Percentiles rank a stretch among this genome's conserved stretches.
These are phyloP conservation scores for Camellia sinensis DNA, from an alignment of 148 eudicot species.

Conservation along the genomic window DNA sequence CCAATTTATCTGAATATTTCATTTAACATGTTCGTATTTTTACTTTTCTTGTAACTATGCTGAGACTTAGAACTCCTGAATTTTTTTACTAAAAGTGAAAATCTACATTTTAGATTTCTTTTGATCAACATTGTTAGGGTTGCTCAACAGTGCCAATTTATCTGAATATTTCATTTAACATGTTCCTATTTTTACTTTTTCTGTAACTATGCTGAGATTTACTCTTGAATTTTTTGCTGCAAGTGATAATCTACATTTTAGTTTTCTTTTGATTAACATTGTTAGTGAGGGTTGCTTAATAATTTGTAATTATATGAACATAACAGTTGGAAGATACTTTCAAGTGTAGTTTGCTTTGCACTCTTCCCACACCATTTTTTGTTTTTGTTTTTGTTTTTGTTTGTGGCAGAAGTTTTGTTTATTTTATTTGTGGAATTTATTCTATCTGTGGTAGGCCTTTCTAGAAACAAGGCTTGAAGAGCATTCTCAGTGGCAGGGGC, in stretches of 20 bases:
- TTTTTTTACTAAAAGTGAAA: background rate
- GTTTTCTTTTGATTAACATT: background rate
- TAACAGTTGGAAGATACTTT: background rate
- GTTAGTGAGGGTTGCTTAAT: background rate
- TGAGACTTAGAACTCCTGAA: background rate
- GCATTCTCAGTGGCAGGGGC: slow-evolving; percentile 32
- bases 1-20: background rate
- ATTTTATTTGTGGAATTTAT: slow-evolving; percentile 10
- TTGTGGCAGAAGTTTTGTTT: background rate
- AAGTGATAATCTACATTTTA: background rate
- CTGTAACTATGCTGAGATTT: background rate
- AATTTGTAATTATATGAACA: background rate
- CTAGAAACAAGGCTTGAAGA: slow-evolving; percentile 61
- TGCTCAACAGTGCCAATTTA: background rate
- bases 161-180: background rate
- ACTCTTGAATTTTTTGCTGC: background rate
- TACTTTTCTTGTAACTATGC: background rate
- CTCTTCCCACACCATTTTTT: background rate
- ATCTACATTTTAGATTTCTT: background rate
- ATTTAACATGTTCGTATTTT: background rate
- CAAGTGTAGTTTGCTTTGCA: background rate
- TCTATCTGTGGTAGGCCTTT: slow-evolving; percentile 56
- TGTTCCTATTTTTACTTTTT: background rate
- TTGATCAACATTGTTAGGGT: background rate
- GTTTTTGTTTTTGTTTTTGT: background rate